Conservation (phyloP, 371 early-diverging fungal species). For the Phascolomyces articulosus region DNA sequence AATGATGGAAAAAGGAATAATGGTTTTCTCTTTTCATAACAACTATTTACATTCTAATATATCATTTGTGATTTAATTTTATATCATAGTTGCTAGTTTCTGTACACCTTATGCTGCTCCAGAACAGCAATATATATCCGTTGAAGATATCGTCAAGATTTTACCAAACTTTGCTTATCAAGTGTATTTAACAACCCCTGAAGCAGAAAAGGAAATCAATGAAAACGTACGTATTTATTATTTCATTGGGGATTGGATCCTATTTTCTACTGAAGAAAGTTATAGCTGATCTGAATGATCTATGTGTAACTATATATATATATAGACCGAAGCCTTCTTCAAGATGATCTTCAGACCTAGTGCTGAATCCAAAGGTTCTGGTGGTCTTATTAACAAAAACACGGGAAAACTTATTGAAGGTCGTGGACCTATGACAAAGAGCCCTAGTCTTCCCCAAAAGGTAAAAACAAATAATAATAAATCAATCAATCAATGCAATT, state of each 20-base stretch:
- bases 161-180: constrained; percentile 67
- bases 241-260: no score
- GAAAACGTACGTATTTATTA: constrained; percentile 28
- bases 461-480: constrained; percentile 10
- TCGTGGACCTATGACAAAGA: constrained; percentile 23
- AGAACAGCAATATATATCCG: constrained; percentile 24
- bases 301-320: neutral
- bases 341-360: constrained; percentile 34
- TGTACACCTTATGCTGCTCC: constrained; percentile 70
- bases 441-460: constrained; percentile 29
- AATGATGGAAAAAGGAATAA: no score
- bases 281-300: neutral
- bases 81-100: constrained; percentile 46
- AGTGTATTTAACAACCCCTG: constrained; percentile 39
- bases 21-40: no score
- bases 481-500: no score
- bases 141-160: constrained; percentile 54
- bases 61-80: no score
- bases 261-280: no score
- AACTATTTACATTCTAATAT: no score
- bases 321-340: constrained; percentile 33
- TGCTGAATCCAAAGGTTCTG: constrained; percentile 12
- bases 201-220: constrained; percentile 45
- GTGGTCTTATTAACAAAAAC: constrained; percentile 27
- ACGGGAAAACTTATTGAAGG: constrained; percentile 29